A percentile compares a stretch with the other conserved stretches of the same genome.
These are phyloP conservation scores for Backusella liffmaniae DNA, from an alignment of 192 early-diverging fungal species.

Conservation along the genomic window DNA sequence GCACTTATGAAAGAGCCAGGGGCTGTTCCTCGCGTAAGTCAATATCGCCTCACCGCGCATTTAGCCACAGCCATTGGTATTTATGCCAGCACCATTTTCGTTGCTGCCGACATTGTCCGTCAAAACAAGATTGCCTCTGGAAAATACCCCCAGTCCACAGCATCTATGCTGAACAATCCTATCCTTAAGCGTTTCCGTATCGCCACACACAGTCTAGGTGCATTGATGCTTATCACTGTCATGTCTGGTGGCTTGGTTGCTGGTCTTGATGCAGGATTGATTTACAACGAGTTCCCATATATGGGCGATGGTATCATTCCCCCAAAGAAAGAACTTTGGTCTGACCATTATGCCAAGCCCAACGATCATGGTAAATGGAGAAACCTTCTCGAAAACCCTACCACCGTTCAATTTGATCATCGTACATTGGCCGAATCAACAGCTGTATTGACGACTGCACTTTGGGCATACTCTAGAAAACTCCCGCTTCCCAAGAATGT, in stretches of 20 bases:
- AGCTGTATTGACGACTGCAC: slow-evolving; percentile 60
- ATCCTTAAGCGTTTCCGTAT: slow-evolving; percentile 59
- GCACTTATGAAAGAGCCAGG: slow-evolving; percentile 76
- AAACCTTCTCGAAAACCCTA: slow-evolving; percentile 92
- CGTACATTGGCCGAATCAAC: slow-evolving; percentile 88
- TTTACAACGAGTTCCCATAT: slow-evolving; percentile 96
- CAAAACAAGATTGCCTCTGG: slow-evolving; percentile 60
- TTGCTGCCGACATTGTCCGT: slow-evolving; percentile 78
- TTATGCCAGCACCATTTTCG: slow-evolving; percentile 73
- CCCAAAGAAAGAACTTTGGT: slow-evolving; percentile 62
- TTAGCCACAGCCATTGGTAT: slow-evolving; percentile 85
- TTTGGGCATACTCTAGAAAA: slow-evolving; percentile 75
- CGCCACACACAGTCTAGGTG: slow-evolving; percentile 60
- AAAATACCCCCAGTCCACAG: slow-evolving; percentile 36
- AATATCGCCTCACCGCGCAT: slow-evolving; percentile 92
- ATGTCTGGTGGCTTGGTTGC: slow-evolving; percentile 95
- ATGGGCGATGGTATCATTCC: slow-evolving; percentile 91
- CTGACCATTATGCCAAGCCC: slow-evolving; percentile 46
- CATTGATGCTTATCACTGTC: slow-evolving; percentile 81
- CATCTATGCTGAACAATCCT: slow-evolving; percentile 51
- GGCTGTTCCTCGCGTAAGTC: slow-evolving; percentile 87
- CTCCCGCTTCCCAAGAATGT: slow-evolving; percentile 69
- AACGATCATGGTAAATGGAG: slow-evolving; percentile 62
- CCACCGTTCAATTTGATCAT: slow-evolving; percentile 95
- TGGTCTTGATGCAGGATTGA: slow-evolving; percentile 93